Conservation (phyloP, 163 green algal species). For the Botryococcus braunii region DNA sequence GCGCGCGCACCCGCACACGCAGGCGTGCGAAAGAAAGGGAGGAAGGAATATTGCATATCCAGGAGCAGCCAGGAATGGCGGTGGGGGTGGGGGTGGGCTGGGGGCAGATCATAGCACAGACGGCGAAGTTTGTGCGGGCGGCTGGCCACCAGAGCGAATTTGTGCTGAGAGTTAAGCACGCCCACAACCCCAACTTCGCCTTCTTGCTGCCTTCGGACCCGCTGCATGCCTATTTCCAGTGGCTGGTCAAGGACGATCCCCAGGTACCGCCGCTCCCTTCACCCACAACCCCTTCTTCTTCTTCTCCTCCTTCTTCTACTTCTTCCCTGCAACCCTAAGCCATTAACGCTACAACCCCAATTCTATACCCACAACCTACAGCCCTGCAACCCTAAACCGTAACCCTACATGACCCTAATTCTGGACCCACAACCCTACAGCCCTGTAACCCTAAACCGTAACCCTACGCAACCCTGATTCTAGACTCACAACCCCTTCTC, state of each 20-base stretch:
- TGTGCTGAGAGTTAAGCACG: constrained; percentile 49
- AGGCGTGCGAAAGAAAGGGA: no score
- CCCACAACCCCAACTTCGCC: constrained; percentile 42
- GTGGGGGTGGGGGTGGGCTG: no score
- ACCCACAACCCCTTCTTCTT: no score
- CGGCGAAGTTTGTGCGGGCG: constrained; percentile 48
- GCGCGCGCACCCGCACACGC: no score
- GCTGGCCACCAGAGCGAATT: constrained; percentile 50
- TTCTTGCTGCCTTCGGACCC: constrained; percentile 38
- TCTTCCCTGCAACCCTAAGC: background rate
- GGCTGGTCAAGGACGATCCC: constrained; percentile 36
- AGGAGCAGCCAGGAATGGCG: no score
- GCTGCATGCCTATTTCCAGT: constrained; percentile 48
- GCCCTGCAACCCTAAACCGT: background rate
- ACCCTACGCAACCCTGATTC: no score
- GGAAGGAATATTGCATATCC: no score
- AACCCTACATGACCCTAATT: no score
- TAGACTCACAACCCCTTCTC: no score
- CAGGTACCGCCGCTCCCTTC: constrained; percentile 9
- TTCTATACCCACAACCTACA: background rate
- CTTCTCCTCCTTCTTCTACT: background rate
- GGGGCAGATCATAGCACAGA: constrained; percentile 60
- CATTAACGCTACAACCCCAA: background rate
- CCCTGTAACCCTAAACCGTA: no score
- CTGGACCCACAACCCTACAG: no score